Evolutionary conservation across 2,329 filamentous ascomycete species (phyloP).

Genomic region (Penicillium sp.): DNA sequence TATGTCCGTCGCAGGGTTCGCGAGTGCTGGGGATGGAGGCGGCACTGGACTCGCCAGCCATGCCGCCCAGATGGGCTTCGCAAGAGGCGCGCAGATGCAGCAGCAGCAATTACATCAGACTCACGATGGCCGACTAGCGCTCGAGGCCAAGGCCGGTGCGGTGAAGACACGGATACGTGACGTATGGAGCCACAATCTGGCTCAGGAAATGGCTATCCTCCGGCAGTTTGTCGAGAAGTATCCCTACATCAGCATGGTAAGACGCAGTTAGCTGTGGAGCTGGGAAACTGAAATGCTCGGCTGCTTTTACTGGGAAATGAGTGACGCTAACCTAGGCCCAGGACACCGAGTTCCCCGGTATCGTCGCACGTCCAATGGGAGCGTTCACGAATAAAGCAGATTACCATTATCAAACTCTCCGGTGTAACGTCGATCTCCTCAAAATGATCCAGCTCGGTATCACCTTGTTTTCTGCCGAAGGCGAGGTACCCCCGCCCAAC

Average conservation of each 20-base stretch:
- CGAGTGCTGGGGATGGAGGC: slow-evolving; percentile 48
- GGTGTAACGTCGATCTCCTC: slow-evolving; percentile 92
- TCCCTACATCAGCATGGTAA: slow-evolving; percentile 94
- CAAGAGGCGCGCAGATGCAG: slow-evolving; percentile 61
- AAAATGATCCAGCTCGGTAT: slow-evolving; percentile 97
- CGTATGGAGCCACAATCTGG: slow-evolving; percentile 86
- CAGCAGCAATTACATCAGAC: slow-evolving; percentile 45
- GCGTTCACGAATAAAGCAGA: slow-evolving; percentile 90
- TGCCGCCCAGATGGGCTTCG: slow-evolving; percentile 78
- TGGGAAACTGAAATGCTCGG: background rate
- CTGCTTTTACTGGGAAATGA: too few species aligned
- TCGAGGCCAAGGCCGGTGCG: slow-evolving; percentile 50
- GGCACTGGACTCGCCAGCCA: slow-evolving; percentile 72
- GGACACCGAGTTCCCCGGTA: slow-evolving; percentile 98
- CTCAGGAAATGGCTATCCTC: slow-evolving; percentile 79
- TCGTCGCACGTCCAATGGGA: slow-evolving; percentile 90
- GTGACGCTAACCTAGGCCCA: slow-evolving; percentile 33
- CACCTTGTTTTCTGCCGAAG: slow-evolving; percentile 82
- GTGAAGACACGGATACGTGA: slow-evolving; percentile 78
- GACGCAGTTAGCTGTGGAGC: slow-evolving; percentile 24
- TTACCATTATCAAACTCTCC: slow-evolving; percentile 95
- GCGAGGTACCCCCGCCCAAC: slow-evolving; percentile 70
- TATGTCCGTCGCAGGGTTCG: slow-evolving; percentile 50
- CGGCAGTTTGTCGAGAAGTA: slow-evolving; percentile 80
- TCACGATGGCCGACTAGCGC: slow-evolving; percentile 47